phyloP scores from a whole-genome alignment of 176 grass and related monocot genomes.

The Carex pumila region DNA sequence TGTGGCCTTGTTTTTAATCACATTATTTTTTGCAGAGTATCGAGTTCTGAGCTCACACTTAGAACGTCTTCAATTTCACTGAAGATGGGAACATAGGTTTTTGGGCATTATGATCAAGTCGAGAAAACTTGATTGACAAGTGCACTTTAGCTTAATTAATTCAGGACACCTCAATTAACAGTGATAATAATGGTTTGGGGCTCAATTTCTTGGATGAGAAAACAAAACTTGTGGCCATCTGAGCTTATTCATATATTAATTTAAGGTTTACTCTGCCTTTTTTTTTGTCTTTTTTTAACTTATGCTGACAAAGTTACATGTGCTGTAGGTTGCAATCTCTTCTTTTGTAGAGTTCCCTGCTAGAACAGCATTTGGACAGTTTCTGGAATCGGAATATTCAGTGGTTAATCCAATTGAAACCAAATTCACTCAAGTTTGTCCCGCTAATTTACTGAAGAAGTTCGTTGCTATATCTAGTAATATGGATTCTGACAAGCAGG shows the following conservation, averaged over 20 bases:
- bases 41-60: not conserved
- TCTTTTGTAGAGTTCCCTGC: conserved; percentile 66
- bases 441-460: conserved; percentile 56
- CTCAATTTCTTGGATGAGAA: not conserved
- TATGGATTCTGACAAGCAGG: conserved; percentile 35
- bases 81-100: not conserved
- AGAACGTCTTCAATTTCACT: not conserved
- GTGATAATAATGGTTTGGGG: not conserved
- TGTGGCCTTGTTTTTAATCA: not conserved
- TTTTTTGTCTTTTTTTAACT: not conserved
- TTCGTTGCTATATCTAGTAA: conserved; percentile 49
- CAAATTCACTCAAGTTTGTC: conserved; percentile 9
- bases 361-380: conserved; percentile 23
- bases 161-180: not conserved
- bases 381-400: conserved; percentile 22
- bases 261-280: not conserved
- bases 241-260: not conserved
- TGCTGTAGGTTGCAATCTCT: conserved; percentile 64
- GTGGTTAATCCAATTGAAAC: conserved; percentile 19
- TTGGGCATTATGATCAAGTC: not conserved
- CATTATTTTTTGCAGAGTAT: not conserved
- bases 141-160: not conserved
- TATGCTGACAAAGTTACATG: not conserved
- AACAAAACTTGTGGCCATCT: not conserved
- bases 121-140: not conserved